Evolutionary conservation across 2,329 filamentous ascomycete species (phyloP).

Genomic region (Ascochyta pisi): DNA sequence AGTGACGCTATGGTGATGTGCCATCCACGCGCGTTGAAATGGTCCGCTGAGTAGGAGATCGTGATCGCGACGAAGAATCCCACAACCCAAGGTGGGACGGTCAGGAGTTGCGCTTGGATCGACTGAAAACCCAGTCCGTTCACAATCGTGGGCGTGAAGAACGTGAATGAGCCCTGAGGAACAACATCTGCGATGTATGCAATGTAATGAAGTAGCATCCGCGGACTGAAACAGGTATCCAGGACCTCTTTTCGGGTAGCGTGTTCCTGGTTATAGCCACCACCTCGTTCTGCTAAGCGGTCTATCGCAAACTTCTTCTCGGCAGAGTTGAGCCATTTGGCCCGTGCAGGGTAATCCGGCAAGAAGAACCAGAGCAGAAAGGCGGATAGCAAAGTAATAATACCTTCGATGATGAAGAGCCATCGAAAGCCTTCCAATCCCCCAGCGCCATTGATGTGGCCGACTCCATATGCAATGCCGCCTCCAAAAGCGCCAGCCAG

Average conservation of each 20-base stretch:
- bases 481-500: slow-evolving; percentile 64
- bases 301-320: slow-evolving; percentile 49
- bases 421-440: slow-evolving; percentile 46
- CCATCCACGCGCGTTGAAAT: slow-evolving; percentile 26
- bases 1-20: slow-evolving; percentile 34
- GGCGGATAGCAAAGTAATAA: slow-evolving; percentile 28
- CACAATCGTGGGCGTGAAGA: slow-evolving; percentile 58
- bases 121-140: slow-evolving; percentile 51
- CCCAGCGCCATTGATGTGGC: slow-evolving; percentile 48
- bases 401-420: slow-evolving; percentile 37
- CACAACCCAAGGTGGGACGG: slow-evolving; percentile 48
- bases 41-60: slow-evolving; percentile 33
- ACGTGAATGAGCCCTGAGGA: slow-evolving; percentile 40
- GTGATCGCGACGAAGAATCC: slow-evolving; percentile 39
- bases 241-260: slow-evolving; percentile 46
- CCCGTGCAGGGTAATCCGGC: slow-evolving; percentile 59
- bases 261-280: slow-evolving; percentile 48
- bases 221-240: slow-evolving; percentile 46
- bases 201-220: slow-evolving; percentile 50
- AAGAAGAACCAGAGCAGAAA: slow-evolving; percentile 54
- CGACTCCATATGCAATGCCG: slow-evolving; percentile 61
- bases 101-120: slow-evolving; percentile 51
- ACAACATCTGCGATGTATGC: slow-evolving; percentile 37
- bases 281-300: slow-evolving; percentile 46
- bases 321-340: slow-evolving; percentile 53